Evolutionary conservation across 2,329 filamentous ascomycete species (phyloP), one percentile per base, ranked within the genome.

Genomic region (Lachnellula suecica): DNA sequence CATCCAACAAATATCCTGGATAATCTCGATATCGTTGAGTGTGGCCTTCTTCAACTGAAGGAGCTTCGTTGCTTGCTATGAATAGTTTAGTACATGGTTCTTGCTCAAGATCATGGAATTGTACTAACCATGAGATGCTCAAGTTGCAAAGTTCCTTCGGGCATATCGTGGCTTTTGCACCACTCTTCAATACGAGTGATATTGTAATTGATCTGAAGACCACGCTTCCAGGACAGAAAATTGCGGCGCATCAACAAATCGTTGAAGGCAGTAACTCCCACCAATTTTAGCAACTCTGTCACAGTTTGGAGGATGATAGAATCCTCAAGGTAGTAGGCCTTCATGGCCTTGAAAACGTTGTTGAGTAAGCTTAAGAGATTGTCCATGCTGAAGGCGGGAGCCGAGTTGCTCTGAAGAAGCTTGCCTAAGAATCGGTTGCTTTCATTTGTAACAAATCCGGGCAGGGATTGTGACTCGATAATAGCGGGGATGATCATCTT

Each of bases 1-100:
- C 93, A 97, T 97, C 93, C 93, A 97, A 82, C 94, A 99, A 65
- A 99, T 99, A 70, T 99, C 94, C 76, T 99, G 94, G 66, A 99
- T 99, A 66, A 99, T 99, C 74, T 99, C 94, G 66, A 99, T 99
- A 67, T 99, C 94, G 70, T 97, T 99, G 69, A 99, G 76, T 1
- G 94, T 99, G 8, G 94, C 94, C 77, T 99, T 99, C 85, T 99
- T 99, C 59, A 99, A 79, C 72, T 99, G 94, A 59, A 99, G 80
- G 59, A 99, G 85, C 77, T 99, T 99, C 19, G 94, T 99, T 48
- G 94, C 94, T 89, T 97, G 93, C 87, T 90, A 57, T 61, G 34
- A 47, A 27, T 17, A 27, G 42, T 52, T 66, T 54, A 64, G 53
- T 47, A n/a, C 64, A 73, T 59, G 74, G 67, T 23, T 43, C 43